Percentiles rank a stretch among this genome's conserved stretches.
Evolutionary conservation across 2,329 filamentous ascomycete genomes (phyloP).

Genomic region (Trichophyton mentagrophytes): DNA sequence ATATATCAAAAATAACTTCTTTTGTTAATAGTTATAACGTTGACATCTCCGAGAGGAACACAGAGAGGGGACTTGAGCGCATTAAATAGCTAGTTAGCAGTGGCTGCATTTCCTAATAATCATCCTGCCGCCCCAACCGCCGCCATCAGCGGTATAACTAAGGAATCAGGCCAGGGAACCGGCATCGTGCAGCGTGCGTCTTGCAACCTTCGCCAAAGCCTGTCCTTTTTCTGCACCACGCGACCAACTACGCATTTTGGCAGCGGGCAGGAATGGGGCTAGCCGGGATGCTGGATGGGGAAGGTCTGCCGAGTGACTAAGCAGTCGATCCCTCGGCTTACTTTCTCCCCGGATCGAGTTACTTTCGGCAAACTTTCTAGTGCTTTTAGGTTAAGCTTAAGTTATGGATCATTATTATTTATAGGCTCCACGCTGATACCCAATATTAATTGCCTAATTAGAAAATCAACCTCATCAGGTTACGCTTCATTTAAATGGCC

Average conservation of each 20-base stretch:
- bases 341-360: not conserved
- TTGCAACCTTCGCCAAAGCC: not conserved
- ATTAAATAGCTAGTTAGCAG: not conserved
- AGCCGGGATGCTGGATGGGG: not conserved
- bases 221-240: not conserved
- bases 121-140: not conserved
- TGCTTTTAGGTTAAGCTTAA: too few species aligned
- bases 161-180: not conserved
- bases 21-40: not conserved
- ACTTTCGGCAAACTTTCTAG: not conserved
- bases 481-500: slow-evolving; percentile 7
- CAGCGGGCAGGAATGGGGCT: not conserved
- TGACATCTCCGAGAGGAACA: not conserved
- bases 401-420: too few species aligned
- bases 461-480: too few species aligned
- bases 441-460: too few species aligned
- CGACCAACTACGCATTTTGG: slow-evolving; percentile 1
- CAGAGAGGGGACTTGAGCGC: not conserved
- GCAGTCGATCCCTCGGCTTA: not conserved
- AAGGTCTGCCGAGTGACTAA: not conserved
- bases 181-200: not conserved
- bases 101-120: not conserved
- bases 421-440: too few species aligned
- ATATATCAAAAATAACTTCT: not conserved
- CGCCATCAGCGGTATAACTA: not conserved